phyloP scores from a whole-genome alignment of 2,329 filamentous ascomycete genomes.

The Thelonectria blattea region DNA sequence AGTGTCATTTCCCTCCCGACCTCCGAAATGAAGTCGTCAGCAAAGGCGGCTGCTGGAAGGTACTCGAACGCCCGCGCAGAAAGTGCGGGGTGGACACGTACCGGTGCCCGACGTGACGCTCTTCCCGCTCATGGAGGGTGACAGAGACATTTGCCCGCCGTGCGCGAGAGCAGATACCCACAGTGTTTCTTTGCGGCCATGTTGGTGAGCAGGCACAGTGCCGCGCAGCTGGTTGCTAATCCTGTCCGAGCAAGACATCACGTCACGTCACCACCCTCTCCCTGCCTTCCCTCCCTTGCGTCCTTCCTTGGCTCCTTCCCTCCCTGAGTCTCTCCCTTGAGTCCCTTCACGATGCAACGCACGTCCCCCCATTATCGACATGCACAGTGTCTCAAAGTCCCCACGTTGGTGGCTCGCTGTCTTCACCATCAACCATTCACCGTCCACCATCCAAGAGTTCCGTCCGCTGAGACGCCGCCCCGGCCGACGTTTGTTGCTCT shows the following conservation, averaged over 20 bases:
- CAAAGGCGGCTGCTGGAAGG: constrained; percentile 24
- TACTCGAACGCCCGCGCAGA: constrained; percentile 33
- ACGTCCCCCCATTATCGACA: neutral
- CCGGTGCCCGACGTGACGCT: constrained; percentile 26
- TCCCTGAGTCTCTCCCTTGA: no score
- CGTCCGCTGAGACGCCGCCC: constrained; percentile 16
- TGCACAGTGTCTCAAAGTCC: neutral
- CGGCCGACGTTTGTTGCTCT: neutral
- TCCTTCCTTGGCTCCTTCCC: no score
- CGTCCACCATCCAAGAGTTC: neutral
- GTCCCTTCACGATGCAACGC: neutral
- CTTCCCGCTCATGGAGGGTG: neutral
- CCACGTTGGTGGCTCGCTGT: neutral
- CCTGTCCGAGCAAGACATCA: constrained; percentile 32
- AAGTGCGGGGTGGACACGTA: constrained; percentile 30
- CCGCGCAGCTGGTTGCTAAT: constrained; percentile 11
- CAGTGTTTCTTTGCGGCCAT: neutral
- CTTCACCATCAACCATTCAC: constrained; percentile 15
- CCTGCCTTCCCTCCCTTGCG: neutral
- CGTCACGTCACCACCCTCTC: constrained; percentile 28
- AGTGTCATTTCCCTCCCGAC: constrained; percentile 36
- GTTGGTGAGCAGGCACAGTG: constrained; percentile 26
- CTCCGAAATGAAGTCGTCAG: constrained; percentile 26
- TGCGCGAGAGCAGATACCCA: constrained; percentile 23
- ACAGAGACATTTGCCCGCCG: constrained; percentile 10